phyloP scores from a whole-genome alignment of 345 rosid species.

The Erodium maritimum region DNA sequence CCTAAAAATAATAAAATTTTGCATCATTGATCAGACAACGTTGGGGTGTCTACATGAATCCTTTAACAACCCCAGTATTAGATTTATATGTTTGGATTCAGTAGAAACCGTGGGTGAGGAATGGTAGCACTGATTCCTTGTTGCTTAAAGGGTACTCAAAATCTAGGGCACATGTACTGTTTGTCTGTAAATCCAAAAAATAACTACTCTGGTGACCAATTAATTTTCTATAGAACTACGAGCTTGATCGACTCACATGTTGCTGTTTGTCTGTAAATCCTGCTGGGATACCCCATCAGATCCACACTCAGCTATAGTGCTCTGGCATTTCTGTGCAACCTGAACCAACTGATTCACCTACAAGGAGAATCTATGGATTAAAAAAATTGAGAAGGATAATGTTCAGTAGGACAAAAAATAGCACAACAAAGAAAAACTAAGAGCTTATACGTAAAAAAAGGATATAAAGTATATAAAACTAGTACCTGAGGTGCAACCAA shows the following conservation, averaged over 20 bases:
- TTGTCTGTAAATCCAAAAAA: too few species aligned
- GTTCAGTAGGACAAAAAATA: neutral
- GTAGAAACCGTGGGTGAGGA: neutral
- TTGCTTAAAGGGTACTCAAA: neutral
- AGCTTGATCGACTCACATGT: slow-evolving; percentile 41
- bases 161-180: neutral
- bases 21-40: too few species aligned
- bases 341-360: slow-evolving; percentile 91
- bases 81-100: neutral
- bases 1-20: slow-evolving; percentile 29
- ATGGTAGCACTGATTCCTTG: neutral
- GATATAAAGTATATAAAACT: neutral
- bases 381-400: neutral
- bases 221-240: neutral
- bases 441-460: too few species aligned
- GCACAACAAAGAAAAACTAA: too few species aligned
- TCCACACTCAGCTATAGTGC: slow-evolving; percentile 80
- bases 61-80: neutral
- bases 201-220: too few species aligned
- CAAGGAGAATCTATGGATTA: neutral
- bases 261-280: slow-evolving; percentile 87
- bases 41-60: neutral
- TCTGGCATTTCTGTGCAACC: slow-evolving; percentile 94
- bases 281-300: slow-evolving; percentile 80
- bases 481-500: slow-evolving; percentile 91